These are phyloP conservation scores for Dujonia santamariae DNA, from an alignment of 1,139 yeast genomes.

Conservation along the genomic window DNA sequence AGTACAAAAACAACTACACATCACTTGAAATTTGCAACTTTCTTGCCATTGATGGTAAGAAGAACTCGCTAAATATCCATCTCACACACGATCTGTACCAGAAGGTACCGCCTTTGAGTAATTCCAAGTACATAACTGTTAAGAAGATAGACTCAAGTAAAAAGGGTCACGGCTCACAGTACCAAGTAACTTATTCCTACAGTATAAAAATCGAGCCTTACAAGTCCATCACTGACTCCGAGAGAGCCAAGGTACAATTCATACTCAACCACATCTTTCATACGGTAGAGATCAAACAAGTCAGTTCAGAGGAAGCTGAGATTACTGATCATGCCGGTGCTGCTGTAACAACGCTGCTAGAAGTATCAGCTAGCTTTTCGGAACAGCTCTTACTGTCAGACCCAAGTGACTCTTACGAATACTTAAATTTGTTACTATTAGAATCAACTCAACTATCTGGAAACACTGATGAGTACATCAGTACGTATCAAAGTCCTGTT, in stretches of 20 bases:
- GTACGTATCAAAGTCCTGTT: conserved; percentile 13
- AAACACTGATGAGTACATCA: conserved; percentile 13
- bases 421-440: conserved; percentile 15
- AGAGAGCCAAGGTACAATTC: background rate
- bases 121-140: conserved; percentile 8
- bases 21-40: conserved; percentile 2
- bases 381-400: conserved; percentile 3
- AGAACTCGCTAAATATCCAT: background rate
- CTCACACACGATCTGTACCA: conserved; percentile 6
- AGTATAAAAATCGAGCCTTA: conserved; percentile 10
- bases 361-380: too few relatives aligned
- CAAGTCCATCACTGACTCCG: background rate
- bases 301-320: too few relatives aligned
- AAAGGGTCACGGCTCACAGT: conserved; percentile 21
- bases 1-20: background rate
- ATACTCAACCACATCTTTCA: conserved; percentile 1
- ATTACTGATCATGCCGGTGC: too few relatives aligned
- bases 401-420: conserved; percentile 16
- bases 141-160: conserved; percentile 16
- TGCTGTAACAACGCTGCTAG: too few relatives aligned
- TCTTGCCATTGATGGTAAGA: background rate
- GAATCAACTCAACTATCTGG: conserved; percentile 15
- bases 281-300: background rate
- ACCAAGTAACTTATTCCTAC: conserved; percentile 14
- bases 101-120: conserved; percentile 6